Evolutionary conservation across 306 rosid species (phyloP), one percentile per base, ranked within the genome.

Genomic region (Pueraria montana): DNA sequence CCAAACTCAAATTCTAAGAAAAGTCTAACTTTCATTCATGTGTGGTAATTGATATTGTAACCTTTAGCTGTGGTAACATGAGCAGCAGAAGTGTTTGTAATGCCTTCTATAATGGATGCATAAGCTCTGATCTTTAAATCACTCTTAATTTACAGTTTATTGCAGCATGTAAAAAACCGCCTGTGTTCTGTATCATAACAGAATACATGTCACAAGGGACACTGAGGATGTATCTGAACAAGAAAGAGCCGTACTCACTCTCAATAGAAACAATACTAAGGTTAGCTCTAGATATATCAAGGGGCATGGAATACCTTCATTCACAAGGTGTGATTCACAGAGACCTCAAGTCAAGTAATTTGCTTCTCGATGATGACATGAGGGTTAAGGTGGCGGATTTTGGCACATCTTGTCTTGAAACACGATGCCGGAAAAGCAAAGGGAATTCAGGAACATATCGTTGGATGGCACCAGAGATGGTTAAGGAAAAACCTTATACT

Each of bases 401-500:
- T 45, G 98, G 98, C 49, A 94, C 98, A n/a, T 92, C 98, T 4
- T 94, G 98, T 83, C 98, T 94, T 49, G 98, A 94, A 84, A 92
- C 97, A 17, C 89, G 91, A 80, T 89, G 97, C 78, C 84, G 8
- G 21, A 94, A 92, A 82, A 84, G 91, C 36, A 94, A 94, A 78
- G 98, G 98, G 43, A 94, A 94, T 89, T 92, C 80, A 86, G 98
- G 98, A 56, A 94, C 98, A 30, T 94, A 94, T 81, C 95, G 95
- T 70, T 94, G 98, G 98, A 92, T 92, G 98, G 98, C 98, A 26
- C 98, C 97, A 1, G 98, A 94, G 87, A 94, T 94, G 98, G 84
- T 94, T 46, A 92, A 89, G 89, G 98, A 91, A 86, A 92, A 92
- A 64, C 89, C 92, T 74, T 94, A 82, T 50, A 83, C 97, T 32